Base-by-base conservation (phyloP, 805 yeast genomes). In the Zygoascus ofunaensis region DNA sequence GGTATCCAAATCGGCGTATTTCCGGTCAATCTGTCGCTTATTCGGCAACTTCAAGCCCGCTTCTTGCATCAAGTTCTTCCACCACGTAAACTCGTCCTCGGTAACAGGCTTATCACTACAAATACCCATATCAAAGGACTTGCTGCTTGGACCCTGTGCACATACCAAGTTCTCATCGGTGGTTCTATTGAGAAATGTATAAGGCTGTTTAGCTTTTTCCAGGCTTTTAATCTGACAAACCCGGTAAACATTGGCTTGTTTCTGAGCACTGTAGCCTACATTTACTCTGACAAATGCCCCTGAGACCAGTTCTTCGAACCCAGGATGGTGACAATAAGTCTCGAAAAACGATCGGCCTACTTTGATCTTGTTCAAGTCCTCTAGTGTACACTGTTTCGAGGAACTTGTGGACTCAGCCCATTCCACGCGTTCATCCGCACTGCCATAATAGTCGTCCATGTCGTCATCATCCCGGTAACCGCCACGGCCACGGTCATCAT, bases 211-310 rank as follows among this genome's bases (percentile, higher is more conserved):
- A 38, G 51, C 38, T 28, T 50, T 63, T 21, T 73, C 74, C 5
- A 83, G 75, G 44, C 76, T 81, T 52, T 80, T 82, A 37, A 92
- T 78, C 58, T 77, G 81, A 40, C 90, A 94, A 76, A 90, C 74
- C 55, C 97, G 74, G 64, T 92, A 90, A 43, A 76, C 74, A 8
- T 81, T 74, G 55, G 70, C 68, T 24, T 81, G 77, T 10, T 79
- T 74, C 37, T 77, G 72, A 45, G 72, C 72, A 55, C 80, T 82
- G 35, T 68, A 57, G 7, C 96, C 95, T 45, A 92, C 75, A 59
- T 86, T 87, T 44, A 92, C 79, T 52, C 89, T 76, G 30, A 89
- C 94, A 59, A 72, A 86, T 41, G 94, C 79, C 18, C 86, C 94
- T 17, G 74, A 69, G 14, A 86, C 74, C 0, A 74, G 73, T 17